Evolutionary conservation across 2,329 filamentous ascomycete genomes (phyloP), one percentile per base, ranked within the genome.

Genomic region (Alternaria metachromatica): DNA sequence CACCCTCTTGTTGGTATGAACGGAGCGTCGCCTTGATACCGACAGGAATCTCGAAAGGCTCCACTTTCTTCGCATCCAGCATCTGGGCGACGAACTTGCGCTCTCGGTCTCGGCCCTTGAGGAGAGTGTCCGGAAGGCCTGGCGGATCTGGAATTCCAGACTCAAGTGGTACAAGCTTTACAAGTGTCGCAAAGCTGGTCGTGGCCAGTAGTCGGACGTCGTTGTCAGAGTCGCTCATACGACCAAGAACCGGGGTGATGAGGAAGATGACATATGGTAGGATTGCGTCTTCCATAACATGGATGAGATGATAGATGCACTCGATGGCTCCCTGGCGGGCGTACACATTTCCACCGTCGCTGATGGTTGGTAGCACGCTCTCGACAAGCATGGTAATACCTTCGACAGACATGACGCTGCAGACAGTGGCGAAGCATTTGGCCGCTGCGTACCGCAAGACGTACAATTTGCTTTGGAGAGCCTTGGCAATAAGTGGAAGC

Each of bases 231-330:
- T 99, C 96, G 77, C 96, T 98, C 96, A 99, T 99, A 48, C 96
- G 90, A 58, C 96, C 96, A 55, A 99, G 87, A 5, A 99, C 96
- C 13, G 96, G 96, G 12, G 98, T 96, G 63, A 99, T 96, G 69
- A 99, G 88, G 88, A 99, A 99, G 74, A 99, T 97, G 67, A 99
- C 96, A 75, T 99, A 99, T 4, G 96, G 96, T 28, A 99, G 82
- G 61, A 99, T 99, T 41, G 89, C 88, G 77, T 98, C 96, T 66
- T 97, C 96, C 96, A 99, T 99, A 55, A 97, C 94, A 64, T 96
- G 93, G 68, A 99, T 99, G 63, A 99, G 84, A 80, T 99, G 96
- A 78, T 99, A 99, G 63, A 99, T 92, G 72, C 90, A 93, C 81
- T 99, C 96, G 61, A 97, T 96, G 6, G 93, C 94, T 66, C 96